Percentiles rank a stretch among this genome's conserved stretches.
Conservation (phyloP, 345 rosid species). For the Eucalyptus pauciflora region DNA sequence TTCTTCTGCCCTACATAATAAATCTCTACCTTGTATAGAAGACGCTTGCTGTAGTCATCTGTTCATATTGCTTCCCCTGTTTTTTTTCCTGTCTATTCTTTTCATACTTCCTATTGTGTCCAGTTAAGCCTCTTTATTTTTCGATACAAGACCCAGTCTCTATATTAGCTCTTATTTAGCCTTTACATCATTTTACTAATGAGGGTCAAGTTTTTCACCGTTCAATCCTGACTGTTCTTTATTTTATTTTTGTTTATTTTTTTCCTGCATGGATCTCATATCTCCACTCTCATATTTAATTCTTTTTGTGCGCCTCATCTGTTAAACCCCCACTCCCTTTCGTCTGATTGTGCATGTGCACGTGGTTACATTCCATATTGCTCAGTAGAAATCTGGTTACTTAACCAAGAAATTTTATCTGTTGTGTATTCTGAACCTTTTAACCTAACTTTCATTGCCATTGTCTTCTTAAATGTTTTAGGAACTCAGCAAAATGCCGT, state of each 20-base stretch:
- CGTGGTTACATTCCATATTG: neutral
- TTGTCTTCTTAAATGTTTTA: neutral
- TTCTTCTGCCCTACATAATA: neutral
- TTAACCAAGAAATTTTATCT: neutral
- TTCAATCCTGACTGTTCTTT: neutral
- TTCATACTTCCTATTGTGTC: neutral
- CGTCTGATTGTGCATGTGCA: neutral
- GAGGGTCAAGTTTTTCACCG: neutral
- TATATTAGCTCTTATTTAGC: neutral
- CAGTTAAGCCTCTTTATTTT: neutral
- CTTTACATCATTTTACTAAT: neutral
- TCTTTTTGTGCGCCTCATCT: neutral
- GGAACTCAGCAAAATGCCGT: conserved; percentile 86
- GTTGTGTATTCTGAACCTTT: neutral
- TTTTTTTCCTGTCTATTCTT: neutral
- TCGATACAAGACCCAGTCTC: neutral
- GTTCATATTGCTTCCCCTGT: neutral
- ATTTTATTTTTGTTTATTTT: neutral
- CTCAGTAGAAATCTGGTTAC: neutral
- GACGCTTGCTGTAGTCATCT: neutral
- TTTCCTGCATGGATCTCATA: neutral
- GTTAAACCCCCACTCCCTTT: neutral
- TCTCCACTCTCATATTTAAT: neutral
- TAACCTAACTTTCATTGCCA: neutral
- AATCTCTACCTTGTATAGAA: neutral